phyloP scores from a whole-genome alignment of 83 land plant genomes.

The Larix sibirica region DNA sequence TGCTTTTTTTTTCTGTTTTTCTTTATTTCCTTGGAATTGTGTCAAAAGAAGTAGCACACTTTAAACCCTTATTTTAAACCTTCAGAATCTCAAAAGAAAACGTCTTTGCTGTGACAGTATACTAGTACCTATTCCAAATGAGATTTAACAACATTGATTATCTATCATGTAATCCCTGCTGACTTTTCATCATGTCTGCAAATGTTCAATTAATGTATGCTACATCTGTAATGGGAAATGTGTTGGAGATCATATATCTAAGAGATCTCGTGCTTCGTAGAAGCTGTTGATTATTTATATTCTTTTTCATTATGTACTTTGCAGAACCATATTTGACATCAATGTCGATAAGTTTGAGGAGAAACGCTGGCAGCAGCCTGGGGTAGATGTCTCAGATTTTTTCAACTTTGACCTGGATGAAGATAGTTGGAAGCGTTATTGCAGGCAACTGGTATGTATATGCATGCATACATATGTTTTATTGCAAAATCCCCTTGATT shows the following conservation, averaged over 20 bases:
- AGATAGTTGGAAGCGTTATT: conserved; percentile 62
- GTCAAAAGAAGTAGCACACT: not conserved
- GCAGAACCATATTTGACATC: conserved; percentile 59
- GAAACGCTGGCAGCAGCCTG: conserved; percentile 66
- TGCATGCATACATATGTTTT: not conserved
- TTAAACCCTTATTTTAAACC: not conserved
- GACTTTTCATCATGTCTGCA: not conserved
- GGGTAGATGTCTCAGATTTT: conserved; percentile 61
- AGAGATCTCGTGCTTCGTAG: not conserved
- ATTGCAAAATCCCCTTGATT: too few species aligned
- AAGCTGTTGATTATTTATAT: not conserved
- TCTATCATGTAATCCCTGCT: not conserved
- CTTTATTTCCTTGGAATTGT: not conserved
- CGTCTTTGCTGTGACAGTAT: not conserved
- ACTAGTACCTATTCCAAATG: not conserved
- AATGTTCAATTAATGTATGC: not conserved
- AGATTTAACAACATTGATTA: too few species aligned
- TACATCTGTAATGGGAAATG: not conserved
- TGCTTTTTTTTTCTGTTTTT: not conserved
- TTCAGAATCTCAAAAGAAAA: not conserved
- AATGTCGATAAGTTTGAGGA: conserved; percentile 48
- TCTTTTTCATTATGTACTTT: not conserved
- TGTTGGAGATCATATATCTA: not conserved
- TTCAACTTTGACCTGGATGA: conserved; percentile 71
- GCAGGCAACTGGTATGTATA: conserved; percentile 48